phyloP scores from a whole-genome alignment of 257 asterid genomes.

The Jacaranda mimosifolia region DNA sequence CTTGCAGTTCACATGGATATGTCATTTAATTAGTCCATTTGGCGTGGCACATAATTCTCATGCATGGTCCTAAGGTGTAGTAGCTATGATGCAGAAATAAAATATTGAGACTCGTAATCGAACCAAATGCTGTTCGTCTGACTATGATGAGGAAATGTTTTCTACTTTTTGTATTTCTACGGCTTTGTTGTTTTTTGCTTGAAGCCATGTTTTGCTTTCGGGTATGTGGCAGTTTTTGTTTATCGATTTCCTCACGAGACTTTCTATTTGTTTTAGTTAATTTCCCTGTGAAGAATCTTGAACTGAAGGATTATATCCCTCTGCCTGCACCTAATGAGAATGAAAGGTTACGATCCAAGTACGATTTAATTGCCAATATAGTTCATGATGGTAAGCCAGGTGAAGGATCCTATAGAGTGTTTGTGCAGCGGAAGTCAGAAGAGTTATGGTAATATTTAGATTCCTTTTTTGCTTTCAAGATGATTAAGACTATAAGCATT shows the following conservation, averaged over 20 bases:
- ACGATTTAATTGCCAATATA: conserved; percentile 83
- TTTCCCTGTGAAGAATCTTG: conserved; percentile 98
- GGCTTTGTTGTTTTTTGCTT: not conserved
- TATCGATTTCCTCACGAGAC: conserved; percentile 1
- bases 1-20: not conserved
- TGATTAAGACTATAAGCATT: not conserved
- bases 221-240: conserved; percentile 8
- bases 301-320: conserved; percentile 89
- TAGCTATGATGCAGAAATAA: not conserved
- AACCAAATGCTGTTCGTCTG: not conserved
- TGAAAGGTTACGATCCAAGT: conserved; percentile 77
- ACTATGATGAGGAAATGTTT: not conserved
- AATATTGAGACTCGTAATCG: not conserved
- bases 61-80: not conserved
- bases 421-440: conserved; percentile 97
- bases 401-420: conserved; percentile 88
- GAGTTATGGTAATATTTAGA: conserved; percentile 73
- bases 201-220: not conserved
- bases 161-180: not conserved
- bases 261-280: conserved; percentile 56
- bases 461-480: not conserved
- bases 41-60: not conserved
- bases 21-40: not conserved
- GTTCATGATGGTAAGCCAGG: conserved; percentile 86
- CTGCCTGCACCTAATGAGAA: conserved; percentile 74